Percentiles rank a stretch among this genome's conserved stretches.
Evolutionary conservation across 148 eudicot genomes (phyloP).

Genomic region (Cornus kousa): DNA sequence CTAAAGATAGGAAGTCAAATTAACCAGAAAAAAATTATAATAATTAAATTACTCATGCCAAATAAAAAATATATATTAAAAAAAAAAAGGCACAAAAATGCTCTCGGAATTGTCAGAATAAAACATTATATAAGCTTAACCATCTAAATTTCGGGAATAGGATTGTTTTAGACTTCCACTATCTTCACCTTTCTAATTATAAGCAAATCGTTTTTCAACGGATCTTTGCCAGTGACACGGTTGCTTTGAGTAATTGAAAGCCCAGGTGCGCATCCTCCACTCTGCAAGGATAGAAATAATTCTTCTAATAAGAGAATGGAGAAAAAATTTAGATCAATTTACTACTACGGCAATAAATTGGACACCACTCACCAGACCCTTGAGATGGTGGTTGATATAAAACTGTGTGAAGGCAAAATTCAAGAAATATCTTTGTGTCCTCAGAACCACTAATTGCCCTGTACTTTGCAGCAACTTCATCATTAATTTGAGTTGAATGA

Average conservation of each 20-base stretch:
- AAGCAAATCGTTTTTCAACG: conserved; percentile 49
- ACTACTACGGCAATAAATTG: neutral
- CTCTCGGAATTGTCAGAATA: neutral
- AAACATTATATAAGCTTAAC: neutral
- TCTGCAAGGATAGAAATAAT: conserved; percentile 37
- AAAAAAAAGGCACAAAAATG: neutral
- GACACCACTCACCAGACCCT: conserved; percentile 58
- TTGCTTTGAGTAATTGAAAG: conserved; percentile 69
- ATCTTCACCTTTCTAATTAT: conserved; percentile 60
- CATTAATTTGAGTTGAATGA: conserved; percentile 56
- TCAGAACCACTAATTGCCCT: conserved; percentile 45
- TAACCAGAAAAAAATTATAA: neutral
- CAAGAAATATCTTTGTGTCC: conserved; percentile 72
- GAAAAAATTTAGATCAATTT: neutral
- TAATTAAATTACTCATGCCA: neutral
- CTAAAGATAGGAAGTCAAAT: conserved; percentile 29
- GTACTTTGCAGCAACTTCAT: conserved; percentile 60
- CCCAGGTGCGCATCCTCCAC: conserved; percentile 81
- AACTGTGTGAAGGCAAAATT: conserved; percentile 76
- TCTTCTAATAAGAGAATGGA: conserved; percentile 9
- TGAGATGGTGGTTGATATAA: conserved; percentile 71
- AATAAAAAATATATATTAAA: neutral
- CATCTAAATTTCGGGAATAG: conserved; percentile 1
- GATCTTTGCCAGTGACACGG: conserved; percentile 76
- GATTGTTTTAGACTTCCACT: conserved; percentile 2